A percentile compares a stretch with the other conserved stretches of the same genome.
phyloP scores from a whole-genome alignment of 306 rosid species.

The Vigna unguiculata region DNA sequence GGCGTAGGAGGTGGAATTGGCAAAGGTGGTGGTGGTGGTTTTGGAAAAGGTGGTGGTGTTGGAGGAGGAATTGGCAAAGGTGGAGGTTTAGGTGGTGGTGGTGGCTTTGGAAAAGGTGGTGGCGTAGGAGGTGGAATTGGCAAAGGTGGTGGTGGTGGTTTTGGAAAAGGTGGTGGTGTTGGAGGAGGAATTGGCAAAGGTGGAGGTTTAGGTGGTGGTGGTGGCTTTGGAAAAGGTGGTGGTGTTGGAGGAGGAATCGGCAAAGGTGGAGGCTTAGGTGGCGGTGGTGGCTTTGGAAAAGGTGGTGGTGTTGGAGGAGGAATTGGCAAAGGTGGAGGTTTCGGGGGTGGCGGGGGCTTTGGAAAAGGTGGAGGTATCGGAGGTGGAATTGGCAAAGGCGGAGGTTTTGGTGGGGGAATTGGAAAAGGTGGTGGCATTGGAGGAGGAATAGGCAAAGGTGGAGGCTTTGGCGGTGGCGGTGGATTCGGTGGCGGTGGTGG shows the following conservation, averaged over 20 bases:
- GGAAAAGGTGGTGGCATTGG: constrained; percentile 48
- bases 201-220: neutral
- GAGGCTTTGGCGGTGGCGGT: neutral
- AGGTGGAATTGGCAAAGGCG: neutral
- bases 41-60: constrained; percentile 31
- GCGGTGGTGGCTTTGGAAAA: constrained; percentile 47
- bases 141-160: neutral
- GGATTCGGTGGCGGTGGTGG: constrained; percentile 35
- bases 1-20: constrained; percentile 46
- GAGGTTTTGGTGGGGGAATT: too few species aligned
- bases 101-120: constrained; percentile 47
- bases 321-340: constrained; percentile 41
- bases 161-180: neutral
- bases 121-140: constrained; percentile 39
- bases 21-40: constrained; percentile 34
- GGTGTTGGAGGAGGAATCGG: constrained; percentile 27
- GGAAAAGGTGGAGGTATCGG: constrained; percentile 47
- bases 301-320: constrained; percentile 51
- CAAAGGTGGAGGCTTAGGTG: constrained; percentile 24
- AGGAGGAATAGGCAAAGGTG: constrained; percentile 38
- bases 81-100: constrained; percentile 39
- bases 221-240: constrained; percentile 47
- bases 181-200: constrained; percentile 46
- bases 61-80: constrained; percentile 35
- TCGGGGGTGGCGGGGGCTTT: neutral